Conservation (phyloP, 192 early-diverging fungal genomes). For the Entrophospora sp. region DNA sequence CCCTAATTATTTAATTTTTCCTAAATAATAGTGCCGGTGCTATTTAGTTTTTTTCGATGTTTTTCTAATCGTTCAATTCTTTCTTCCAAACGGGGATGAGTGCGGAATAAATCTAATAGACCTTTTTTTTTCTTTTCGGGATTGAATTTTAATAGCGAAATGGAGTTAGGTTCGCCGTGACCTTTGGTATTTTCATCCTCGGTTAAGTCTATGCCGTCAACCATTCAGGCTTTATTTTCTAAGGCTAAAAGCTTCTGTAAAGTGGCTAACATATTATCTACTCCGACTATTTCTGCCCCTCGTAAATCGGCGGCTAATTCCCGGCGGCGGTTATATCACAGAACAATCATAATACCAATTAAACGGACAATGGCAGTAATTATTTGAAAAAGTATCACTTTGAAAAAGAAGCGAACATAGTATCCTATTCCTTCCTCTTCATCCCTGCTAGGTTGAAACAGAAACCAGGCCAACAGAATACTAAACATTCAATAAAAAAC, state of each 20-base stretch:
- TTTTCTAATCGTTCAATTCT: slow-evolving; percentile 10
- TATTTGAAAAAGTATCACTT: not conserved
- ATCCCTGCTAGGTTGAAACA: not conserved
- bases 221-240: not conserved
- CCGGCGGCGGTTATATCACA: not conserved
- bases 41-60: not conserved
- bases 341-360: not conserved
- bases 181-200: not conserved
- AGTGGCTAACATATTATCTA: not conserved
- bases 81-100: slow-evolving; percentile 4
- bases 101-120: slow-evolving; percentile 4
- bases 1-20: not conserved
- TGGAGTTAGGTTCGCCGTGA: not conserved
- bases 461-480: not conserved
- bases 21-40: not conserved
- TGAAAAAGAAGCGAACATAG: not conserved
- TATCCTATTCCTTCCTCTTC: not conserved
- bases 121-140: slow-evolving; percentile 11
- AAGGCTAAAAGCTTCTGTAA: not conserved
- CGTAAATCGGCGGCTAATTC: not conserved
- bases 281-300: not conserved
- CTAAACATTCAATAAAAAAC: not conserved
- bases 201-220: not conserved
- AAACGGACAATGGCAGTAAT: not conserved
- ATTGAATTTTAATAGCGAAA: slow-evolving; percentile 1